Percentiles rank a stretch among this genome's conserved stretches.
Evolutionary conservation across 179 eudicot species (phyloP).

Genomic region (Beta lomatogona): DNA sequence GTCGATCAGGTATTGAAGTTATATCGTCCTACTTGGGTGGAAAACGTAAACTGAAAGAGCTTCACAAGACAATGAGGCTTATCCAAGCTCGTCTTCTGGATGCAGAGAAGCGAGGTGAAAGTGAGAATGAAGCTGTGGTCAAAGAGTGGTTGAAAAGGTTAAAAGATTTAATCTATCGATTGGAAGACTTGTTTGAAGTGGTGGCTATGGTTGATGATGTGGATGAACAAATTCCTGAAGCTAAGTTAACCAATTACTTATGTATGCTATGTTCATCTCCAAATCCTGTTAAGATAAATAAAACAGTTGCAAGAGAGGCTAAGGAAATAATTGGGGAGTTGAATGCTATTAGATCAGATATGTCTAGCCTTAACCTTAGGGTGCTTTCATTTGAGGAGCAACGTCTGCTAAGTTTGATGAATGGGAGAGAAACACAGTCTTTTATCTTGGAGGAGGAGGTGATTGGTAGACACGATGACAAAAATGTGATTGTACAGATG

Average conservation of each 20-base stretch:
- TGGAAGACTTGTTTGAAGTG: conserved; percentile 6
- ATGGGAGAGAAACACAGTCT: not conserved
- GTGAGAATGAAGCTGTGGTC: conserved; percentile 10
- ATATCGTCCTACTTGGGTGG: conserved; percentile 3
- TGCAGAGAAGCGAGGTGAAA: conserved; percentile 10
- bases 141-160: conserved; percentile 4
- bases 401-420: not conserved
- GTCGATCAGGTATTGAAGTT: conserved; percentile 1
- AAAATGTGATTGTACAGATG: not conserved
- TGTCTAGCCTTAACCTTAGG: conserved; percentile 4
- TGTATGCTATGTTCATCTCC: conserved; percentile 2
- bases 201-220: not conserved
- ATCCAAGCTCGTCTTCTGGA: conserved; percentile 3
- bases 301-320: not conserved
- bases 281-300: not conserved
- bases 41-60: conserved; percentile 10
- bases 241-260: not conserved
- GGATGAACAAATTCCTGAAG: not conserved
- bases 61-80: not conserved
- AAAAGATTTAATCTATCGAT: not conserved
- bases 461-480: conserved; percentile 19
- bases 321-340: not conserved
- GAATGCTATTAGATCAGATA: conserved; percentile 6
- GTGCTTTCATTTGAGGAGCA: not conserved
- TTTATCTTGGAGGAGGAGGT: conserved; percentile 17